Base-by-base conservation (phyloP, 192 early-diverging fungal species). In the Linderina pennispora region DNA sequence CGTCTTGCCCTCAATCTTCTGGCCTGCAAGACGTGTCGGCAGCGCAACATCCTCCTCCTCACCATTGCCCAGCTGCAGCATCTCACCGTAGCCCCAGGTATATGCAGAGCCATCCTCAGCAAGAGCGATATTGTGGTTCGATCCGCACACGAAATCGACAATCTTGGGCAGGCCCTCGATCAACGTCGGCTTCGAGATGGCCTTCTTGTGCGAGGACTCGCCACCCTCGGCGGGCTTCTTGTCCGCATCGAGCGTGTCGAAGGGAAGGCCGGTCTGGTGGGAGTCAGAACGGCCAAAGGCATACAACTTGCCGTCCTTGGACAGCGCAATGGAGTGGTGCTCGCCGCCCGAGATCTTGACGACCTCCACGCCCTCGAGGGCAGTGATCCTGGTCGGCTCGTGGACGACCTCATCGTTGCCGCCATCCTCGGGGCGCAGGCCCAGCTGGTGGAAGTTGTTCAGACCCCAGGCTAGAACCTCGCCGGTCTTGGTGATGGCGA, bases 361-460 rank as follows among this genome's bases (percentile, higher is more conserved):
- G 35, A 91, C 62, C n/a, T 41, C 43, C 13, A 23, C 42, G 23
- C 53, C 65, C 3, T 66, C 37, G 6, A 84, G 63, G 0, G 75
- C 71, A 5, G 78, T 57, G 11, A 94, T 71, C 1, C 40, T 48
- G 7, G 77, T 66, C 4, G 87, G 85, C 28, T 69, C 61, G 3
- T 80, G 60, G 19, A 86, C 63, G 23, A 71, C 42, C 51, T 67
- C 69, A 1, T 73, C 65, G 15, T 54, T 45, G 18, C 58, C 55
- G 15, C 56, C 69, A 45, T 77, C 65, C 11, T 25, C 46, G 15
- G 53, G 40, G 1, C 72, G 65, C 23, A 85, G 53, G 2, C 91
- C 91, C 45, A 90, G 84, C 67, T 98, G 94, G 35, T 79, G 80
- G 55, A 85, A 88, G 47, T 92, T 92, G 62, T 98, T 98, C 39